Evolutionary conservation across 1,284 basidiomycete species (phyloP), one percentile per base, ranked within the genome.

Genomic region (Puccinia triticina): DNA sequence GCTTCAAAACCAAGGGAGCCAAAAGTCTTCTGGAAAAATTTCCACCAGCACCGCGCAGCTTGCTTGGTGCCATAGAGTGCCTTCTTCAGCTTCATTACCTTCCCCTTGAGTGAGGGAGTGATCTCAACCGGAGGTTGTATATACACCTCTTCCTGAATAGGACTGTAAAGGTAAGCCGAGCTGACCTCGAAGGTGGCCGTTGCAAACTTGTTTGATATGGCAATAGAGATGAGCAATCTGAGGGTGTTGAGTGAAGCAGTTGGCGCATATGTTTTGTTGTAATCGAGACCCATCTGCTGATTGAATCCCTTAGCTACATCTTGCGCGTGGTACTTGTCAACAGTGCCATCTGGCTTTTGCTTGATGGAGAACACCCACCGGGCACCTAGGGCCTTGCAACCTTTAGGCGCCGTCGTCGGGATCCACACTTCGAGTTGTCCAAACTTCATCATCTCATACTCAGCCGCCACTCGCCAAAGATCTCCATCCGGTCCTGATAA

Each of bases 241-340:
- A 69, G 66, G 11, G 37, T 40, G 66, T 37, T 40, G 4, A 69
- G 66, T 18, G 34, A 40, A 10, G 66, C 66, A 2, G 66, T 46
- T 12, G 66, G 66, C 7, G 66, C 32, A 43, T 40, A 69, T 4
- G 66, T 46, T 37, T 69, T 23, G 21, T 69, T 40, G 66, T 23
- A 37, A 37, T 46, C 66, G 10, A 43, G 4, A 69, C 66, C 66
- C 32, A 46, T 29, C 14, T 14, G 5, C n/a, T 69, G 66, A 23
- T 46, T 40, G 66, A 40, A 69, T 12, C 32, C 66, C n/a, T 69
- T 69, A 5, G 66, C 66, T 7, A 69, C 66, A 69, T 69, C 40
- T 11, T 37, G 32, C 2, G 66, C 66, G 21, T 23, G 23, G 14
- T 18, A 64, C 18, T 71, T 71, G 23, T 71, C 48, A 32, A 71